Percentiles rank a stretch among this genome's conserved stretches.
Evolutionary conservation across 164 flowering plant genomes (phyloP).

Genomic region (Aristolochia fimbriata): DNA sequence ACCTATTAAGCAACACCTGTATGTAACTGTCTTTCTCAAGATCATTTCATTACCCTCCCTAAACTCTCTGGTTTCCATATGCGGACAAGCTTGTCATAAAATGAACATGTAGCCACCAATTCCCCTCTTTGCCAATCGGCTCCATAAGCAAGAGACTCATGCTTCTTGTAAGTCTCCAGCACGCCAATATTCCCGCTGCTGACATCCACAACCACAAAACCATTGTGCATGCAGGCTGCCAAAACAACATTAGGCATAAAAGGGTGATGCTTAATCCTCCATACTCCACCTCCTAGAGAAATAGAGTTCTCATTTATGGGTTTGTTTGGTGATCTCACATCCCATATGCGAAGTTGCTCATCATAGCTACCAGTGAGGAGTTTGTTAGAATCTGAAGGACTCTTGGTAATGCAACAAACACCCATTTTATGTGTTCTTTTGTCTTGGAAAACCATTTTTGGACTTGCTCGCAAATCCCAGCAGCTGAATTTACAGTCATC

Average conservation of each 20-base stretch:
- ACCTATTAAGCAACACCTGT: no score
- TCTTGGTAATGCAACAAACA: conserved; percentile 71
- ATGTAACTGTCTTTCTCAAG: no score
- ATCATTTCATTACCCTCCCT: conserved; percentile 17
- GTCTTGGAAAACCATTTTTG: conserved; percentile 52
- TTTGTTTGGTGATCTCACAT: conserved; percentile 53
- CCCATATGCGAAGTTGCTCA: conserved; percentile 80
- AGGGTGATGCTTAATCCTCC: conserved; percentile 92
- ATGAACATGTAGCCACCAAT: conserved; percentile 85
- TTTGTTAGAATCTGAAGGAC: conserved; percentile 35
- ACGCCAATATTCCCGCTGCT: conserved; percentile 31
- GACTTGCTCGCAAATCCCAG: conserved; percentile 73
- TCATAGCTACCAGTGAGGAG: conserved; percentile 89
- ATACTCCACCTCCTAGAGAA: conserved; percentile 86
- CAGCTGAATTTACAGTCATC: conserved; percentile 84
- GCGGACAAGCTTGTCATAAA: conserved; percentile 69
- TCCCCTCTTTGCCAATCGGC: conserved; percentile 71
- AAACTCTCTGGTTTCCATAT: conserved; percentile 56
- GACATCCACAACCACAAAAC: conserved; percentile 54
- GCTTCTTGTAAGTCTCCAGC: conserved; percentile 54
- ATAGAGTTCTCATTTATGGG: conserved; percentile 59
- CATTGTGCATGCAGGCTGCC: conserved; percentile 98
- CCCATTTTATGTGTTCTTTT: conserved; percentile 72
- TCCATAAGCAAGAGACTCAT: conserved; percentile 87
- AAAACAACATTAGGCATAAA: conserved; percentile 40